Conservation (phyloP, 495 filamentous ascomycete genomes). For the Tuber aestivum region DNA sequence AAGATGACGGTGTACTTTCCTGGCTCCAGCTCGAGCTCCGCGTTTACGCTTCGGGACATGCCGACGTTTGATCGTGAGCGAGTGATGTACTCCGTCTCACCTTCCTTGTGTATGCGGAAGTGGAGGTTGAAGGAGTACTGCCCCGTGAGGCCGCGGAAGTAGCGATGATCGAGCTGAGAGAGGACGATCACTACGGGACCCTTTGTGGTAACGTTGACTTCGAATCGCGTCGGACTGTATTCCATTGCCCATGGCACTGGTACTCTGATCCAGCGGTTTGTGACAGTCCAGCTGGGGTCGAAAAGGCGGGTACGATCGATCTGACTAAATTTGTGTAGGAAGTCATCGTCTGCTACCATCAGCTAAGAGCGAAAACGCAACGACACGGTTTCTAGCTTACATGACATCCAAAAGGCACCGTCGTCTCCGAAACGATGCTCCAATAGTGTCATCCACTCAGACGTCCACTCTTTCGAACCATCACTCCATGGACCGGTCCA, state of each 20-base stretch:
- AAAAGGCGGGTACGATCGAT: conserved; percentile 89
- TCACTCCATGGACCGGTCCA: conserved; percentile 76
- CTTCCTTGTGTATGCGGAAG: conserved; percentile 76
- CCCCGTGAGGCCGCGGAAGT: conserved; percentile 77
- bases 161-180: conserved; percentile 76
- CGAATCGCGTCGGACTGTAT: conserved; percentile 78
- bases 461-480: conserved; percentile 82
- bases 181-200: conserved; percentile 73
- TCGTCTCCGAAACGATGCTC: conserved; percentile 84
- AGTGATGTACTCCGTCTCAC: conserved; percentile 77
- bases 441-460: conserved; percentile 75
- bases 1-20: conserved; percentile 75
- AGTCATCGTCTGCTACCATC: conserved; percentile 58
- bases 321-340: conserved; percentile 72
- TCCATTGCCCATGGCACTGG: conserved; percentile 79
- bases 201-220: conserved; percentile 58
- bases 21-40: conserved; percentile 73
- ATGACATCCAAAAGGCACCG: conserved; percentile 61
- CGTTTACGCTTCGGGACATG: conserved; percentile 71
- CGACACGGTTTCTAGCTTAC: conserved; percentile 32
- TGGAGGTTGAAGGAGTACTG: conserved; percentile 71
- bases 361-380: conserved; percentile 1
- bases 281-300: conserved; percentile 71
- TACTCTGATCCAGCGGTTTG: conserved; percentile 77
- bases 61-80: conserved; percentile 45